phyloP scores from a whole-genome alignment of 1,284 basidiomycete species.

The Boletus sp. region DNA sequence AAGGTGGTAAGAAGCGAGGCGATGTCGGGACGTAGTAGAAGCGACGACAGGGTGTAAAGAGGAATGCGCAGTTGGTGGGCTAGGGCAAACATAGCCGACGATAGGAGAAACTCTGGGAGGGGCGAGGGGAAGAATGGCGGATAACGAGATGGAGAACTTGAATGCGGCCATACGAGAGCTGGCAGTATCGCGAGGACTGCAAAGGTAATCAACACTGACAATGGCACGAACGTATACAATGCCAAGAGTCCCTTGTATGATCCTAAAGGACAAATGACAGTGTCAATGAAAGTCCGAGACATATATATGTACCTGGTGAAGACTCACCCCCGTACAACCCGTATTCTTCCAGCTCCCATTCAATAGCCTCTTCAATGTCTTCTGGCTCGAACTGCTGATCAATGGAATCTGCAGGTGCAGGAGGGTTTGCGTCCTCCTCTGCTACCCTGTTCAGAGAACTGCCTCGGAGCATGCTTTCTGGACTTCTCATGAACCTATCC shows the following conservation, averaged over 20 bases:
- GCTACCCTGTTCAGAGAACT: slow-evolving; percentile 41
- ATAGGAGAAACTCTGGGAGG: slow-evolving; percentile 53
- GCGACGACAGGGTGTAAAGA: slow-evolving; percentile 37
- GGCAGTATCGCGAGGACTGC: slow-evolving; percentile 48
- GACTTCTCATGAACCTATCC: slow-evolving; percentile 26
- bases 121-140: slow-evolving; percentile 52
- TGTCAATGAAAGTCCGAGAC: slow-evolving; percentile 5
- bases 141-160: slow-evolving; percentile 36
- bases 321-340: slow-evolving; percentile 59
- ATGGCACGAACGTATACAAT: slow-evolving; percentile 55
- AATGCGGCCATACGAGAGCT: slow-evolving; percentile 40
- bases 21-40: slow-evolving; percentile 32
- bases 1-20: slow-evolving; percentile 47
- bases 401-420: neutral
- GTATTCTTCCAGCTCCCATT: slow-evolving; percentile 53
- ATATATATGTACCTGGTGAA: neutral
- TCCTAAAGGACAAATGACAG: slow-evolving; percentile 38
- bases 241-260: slow-evolving; percentile 52
- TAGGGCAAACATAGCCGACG: slow-evolving; percentile 58
- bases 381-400: slow-evolving; percentile 22
- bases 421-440: slow-evolving; percentile 37
- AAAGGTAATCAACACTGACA: slow-evolving; percentile 47
- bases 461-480: slow-evolving; percentile 34
- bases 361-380: slow-evolving; percentile 38
- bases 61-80: slow-evolving; percentile 54